Base-by-base conservation (phyloP, 2,329 filamentous ascomycete genomes). In the Colletotrichum sp. region DNA sequence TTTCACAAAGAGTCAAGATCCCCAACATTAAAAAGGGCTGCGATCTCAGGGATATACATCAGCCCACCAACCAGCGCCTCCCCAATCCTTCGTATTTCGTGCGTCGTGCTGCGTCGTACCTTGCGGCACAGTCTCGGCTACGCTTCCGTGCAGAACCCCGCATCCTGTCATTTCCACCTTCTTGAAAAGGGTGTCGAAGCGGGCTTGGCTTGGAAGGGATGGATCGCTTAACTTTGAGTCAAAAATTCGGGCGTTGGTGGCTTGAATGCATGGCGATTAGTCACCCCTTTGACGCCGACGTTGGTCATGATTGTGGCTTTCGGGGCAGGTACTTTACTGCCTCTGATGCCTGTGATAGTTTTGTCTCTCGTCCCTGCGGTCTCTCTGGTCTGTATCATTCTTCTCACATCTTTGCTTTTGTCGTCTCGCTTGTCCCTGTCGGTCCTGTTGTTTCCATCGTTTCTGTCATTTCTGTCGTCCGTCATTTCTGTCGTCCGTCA, bases 341-440 rank as follows among this genome's bases (percentile, higher is more conserved):
- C 4, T 8, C 11, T 22, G 44, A 52, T 52, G 44, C n/a, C n/a
- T 52, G 12, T 52, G 39, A 22, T 52, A 0, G 2, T 13, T 13
- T 22, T 3, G n/a, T 4, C n/a, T 52, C 1, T 13, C 12, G 44
- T 25, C n/a, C 44, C 6, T 22, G 6, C 0, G 11, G 44, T 0
- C 12, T 22, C 39, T n/a, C 5, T 12, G 11, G 6, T 52, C n/a
- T 52, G 0, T 22, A 6, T 13, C 6, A 8, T 25, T 22, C n/a
- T n/a, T 22, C 11, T 22, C n/a, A 52, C 0, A 7, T 13, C 44
- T 52, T n/a, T n/a, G 5, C 1, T 22, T 4, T 13, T 12, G 1
- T 49, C 39, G 36, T 2, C n/a, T 22, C 44, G 44, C 2, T 52
- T 52, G 44, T 8, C 11, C 44, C 4, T 52, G 6, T 52, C 11